Conservation (phyloP, 2,329 filamentous ascomycete genomes). For the Pyrenophora tritici-repentis region DNA sequence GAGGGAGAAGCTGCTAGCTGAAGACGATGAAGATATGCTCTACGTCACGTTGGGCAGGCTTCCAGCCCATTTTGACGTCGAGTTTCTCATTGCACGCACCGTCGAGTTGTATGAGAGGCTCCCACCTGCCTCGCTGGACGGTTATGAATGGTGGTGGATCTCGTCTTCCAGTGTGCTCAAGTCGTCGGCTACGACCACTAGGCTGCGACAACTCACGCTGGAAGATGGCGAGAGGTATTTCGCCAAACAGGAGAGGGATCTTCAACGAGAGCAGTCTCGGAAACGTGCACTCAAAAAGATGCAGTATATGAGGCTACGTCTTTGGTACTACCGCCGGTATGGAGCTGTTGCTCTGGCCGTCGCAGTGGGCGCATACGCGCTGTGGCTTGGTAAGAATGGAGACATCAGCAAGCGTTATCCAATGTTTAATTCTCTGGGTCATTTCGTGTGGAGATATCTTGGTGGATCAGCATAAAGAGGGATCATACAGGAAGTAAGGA, state of each 20-base stretch:
- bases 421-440: slow-evolving; percentile 22
- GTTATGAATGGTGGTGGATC: slow-evolving; percentile 70
- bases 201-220: slow-evolving; percentile 61
- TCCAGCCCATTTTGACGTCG: slow-evolving; percentile 78
- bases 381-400: slow-evolving; percentile 40
- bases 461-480: slow-evolving; percentile 6
- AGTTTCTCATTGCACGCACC: slow-evolving; percentile 72
- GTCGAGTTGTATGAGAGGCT: slow-evolving; percentile 65
- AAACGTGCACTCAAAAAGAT: slow-evolving; percentile 46
- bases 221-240: slow-evolving; percentile 72
- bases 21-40: slow-evolving; percentile 81
- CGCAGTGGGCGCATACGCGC: slow-evolving; percentile 41
- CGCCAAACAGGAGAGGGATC: slow-evolving; percentile 70
- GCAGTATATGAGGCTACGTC: slow-evolving; percentile 42
- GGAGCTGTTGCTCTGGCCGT: slow-evolving; percentile 60
- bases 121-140: slow-evolving; percentile 72
- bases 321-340: slow-evolving; percentile 71
- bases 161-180: slow-evolving; percentile 82
- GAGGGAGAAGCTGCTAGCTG: slow-evolving; percentile 78
- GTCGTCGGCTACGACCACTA: slow-evolving; percentile 66
- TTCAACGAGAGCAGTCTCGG: slow-evolving; percentile 66
- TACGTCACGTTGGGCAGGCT: slow-evolving; percentile 87
- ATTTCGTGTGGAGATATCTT: slow-evolving; percentile 23
- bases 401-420: slow-evolving; percentile 11
- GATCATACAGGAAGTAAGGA: background rate